phyloP scores from a whole-genome alignment of 2,329 filamentous ascomycete genomes.

The Pseudocercospora macadamiae region DNA sequence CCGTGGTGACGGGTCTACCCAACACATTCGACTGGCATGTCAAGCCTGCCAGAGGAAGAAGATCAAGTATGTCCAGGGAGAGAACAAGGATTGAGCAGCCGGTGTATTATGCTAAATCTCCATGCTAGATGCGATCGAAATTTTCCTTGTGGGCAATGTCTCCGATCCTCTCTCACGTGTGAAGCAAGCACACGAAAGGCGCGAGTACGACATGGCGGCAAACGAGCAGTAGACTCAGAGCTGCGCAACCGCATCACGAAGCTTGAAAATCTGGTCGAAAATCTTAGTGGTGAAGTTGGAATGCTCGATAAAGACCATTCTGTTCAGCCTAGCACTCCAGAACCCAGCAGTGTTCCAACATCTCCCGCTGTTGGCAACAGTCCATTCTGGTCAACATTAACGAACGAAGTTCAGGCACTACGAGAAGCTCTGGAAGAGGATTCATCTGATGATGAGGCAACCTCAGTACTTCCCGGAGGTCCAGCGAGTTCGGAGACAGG shows the following conservation, averaged over 20 bases:
- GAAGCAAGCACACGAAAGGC: conserved; percentile 32
- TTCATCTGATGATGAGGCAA: conserved; percentile 21
- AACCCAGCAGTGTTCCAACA: conserved; percentile 2
- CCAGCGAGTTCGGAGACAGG: neutral
- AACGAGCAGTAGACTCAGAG: conserved; percentile 33
- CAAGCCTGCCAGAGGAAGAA: conserved; percentile 38
- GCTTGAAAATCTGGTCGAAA: conserved; percentile 35
- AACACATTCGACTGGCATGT: conserved; percentile 35
- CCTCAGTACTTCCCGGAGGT: conserved; percentile 7
- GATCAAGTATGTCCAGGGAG: conserved; percentile 25
- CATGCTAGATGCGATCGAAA: conserved; percentile 31
- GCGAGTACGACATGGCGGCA: conserved; percentile 31
- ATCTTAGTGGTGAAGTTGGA: conserved; percentile 33
- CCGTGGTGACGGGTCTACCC: neutral
- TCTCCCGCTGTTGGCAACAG: conserved; percentile 24
- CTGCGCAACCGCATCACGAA: conserved; percentile 35
- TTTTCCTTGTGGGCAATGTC: conserved; percentile 35
- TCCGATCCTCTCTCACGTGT: conserved; percentile 31
- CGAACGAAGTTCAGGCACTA: conserved; percentile 34
- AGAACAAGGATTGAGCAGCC: neutral
- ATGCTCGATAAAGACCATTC: conserved; percentile 1
- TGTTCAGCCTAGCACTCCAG: neutral
- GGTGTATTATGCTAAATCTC: neutral
- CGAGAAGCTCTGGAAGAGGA: conserved; percentile 34
- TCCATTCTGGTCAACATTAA: conserved; percentile 35